Percentiles rank a stretch among this genome's conserved stretches.
phyloP scores from a whole-genome alignment of 495 filamentous ascomycete species.

The Hypomontagnella monticulosa region DNA sequence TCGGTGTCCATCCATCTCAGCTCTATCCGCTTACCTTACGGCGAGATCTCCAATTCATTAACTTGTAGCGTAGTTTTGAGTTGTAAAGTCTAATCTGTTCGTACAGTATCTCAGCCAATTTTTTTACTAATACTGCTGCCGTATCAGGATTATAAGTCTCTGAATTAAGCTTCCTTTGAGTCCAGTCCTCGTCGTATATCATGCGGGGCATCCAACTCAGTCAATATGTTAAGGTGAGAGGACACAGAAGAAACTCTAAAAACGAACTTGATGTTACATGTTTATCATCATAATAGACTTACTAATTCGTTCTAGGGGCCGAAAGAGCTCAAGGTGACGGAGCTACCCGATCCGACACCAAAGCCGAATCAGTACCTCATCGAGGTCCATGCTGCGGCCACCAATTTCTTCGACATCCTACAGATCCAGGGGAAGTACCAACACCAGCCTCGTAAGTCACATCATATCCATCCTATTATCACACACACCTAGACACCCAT shows the following conservation, averaged over 20 bases:
- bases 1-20: not conserved
- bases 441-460: slow-evolving; percentile 61
- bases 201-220: slow-evolving; percentile 89
- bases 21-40: not conserved
- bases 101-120: no score
- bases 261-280: not conserved
- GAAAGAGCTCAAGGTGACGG: slow-evolving; percentile 75
- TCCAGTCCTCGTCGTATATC: slow-evolving; percentile 16
- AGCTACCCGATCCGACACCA: slow-evolving; percentile 77
- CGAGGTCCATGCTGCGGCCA: slow-evolving; percentile 84
- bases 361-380: slow-evolving; percentile 82
- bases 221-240: slow-evolving; percentile 80
- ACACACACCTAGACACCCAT: not conserved
- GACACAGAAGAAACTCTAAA: not conserved
- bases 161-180: not conserved
- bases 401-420: slow-evolving; percentile 96
- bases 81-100: no score
- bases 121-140: no score
- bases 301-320: slow-evolving; percentile 66
- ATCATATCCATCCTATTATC: not conserved
- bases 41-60: not conserved
- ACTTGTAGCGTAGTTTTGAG: no score
- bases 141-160: no score
- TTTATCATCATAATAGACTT: no score
- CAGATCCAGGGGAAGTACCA: slow-evolving; percentile 86